These are phyloP conservation scores for Trametes gibbosa DNA, from an alignment of 768 basidiomycete species.

Conservation along the genomic window DNA sequence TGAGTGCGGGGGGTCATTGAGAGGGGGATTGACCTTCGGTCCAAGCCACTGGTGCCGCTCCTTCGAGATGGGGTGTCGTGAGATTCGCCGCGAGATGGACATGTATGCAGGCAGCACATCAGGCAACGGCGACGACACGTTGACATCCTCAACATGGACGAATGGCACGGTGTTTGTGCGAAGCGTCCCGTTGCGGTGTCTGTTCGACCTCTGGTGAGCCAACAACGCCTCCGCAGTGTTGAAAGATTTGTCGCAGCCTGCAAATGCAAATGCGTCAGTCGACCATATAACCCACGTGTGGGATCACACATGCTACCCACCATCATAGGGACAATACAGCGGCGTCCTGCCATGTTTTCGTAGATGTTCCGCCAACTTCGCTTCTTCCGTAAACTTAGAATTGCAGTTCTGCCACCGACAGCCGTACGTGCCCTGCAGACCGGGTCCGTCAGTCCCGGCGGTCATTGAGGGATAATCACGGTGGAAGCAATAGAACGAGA, in stretches of 20 bases:
- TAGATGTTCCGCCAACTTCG: constrained; percentile 46
- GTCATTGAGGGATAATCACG: constrained; percentile 8
- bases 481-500: background rate
- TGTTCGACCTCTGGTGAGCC: constrained; percentile 46
- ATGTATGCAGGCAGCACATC: constrained; percentile 48
- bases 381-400: constrained; percentile 36
- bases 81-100: constrained; percentile 42
- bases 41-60: constrained; percentile 51
- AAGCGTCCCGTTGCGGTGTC: constrained; percentile 34
- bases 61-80: constrained; percentile 44
- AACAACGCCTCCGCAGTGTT: constrained; percentile 45
- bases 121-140: constrained; percentile 40
- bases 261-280: background rate
- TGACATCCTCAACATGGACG: constrained; percentile 28
- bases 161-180: constrained; percentile 37
- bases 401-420: constrained; percentile 62
- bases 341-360: constrained; percentile 47
- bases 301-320: constrained; percentile 31
- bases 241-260: constrained; percentile 56
- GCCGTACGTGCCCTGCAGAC: constrained; percentile 35
- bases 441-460: background rate
- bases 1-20: background rate
- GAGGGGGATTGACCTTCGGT: constrained; percentile 46
- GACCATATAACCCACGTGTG: background rate
- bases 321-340: constrained; percentile 49